A percentile compares a stretch with the other conserved stretches of the same genome.
Conservation (phyloP, 495 filamentous ascomycete species). For the Lasiosphaeria ovina region DNA sequence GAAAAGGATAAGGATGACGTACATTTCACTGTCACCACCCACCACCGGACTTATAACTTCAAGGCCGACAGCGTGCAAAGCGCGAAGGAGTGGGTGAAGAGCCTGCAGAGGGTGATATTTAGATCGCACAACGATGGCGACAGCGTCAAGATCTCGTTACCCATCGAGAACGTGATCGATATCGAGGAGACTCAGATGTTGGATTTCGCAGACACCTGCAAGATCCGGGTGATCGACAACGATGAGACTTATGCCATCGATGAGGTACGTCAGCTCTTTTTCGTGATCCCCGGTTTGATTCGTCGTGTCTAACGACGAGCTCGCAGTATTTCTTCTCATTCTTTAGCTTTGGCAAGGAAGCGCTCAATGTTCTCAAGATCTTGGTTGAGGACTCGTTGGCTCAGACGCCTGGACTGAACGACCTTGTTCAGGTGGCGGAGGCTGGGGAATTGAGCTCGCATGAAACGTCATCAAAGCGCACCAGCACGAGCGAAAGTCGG, state of each 20-base stretch:
- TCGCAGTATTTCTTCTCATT: constrained; percentile 92
- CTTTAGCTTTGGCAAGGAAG: constrained; percentile 83
- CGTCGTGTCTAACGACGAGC: constrained; percentile 21
- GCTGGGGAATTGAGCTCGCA: constrained; percentile 11
- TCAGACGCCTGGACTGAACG: constrained; percentile 34
- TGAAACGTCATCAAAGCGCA: constrained; percentile 21
- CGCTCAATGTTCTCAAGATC: constrained; percentile 72
- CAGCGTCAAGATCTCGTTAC: constrained; percentile 92
- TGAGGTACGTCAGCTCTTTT: constrained; percentile 59
- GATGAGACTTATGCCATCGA: constrained; percentile 93
- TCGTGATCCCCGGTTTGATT: background rate
- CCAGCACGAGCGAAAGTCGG: constrained; percentile 16
- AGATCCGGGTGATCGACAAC: constrained; percentile 86
- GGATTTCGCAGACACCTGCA: constrained; percentile 91
- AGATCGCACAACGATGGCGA: constrained; percentile 94
- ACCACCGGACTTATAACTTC: constrained; percentile 83
- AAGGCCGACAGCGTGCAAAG: constrained; percentile 82
- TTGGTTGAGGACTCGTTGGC: constrained; percentile 66
- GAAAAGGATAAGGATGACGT: constrained; percentile 74
- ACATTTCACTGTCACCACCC: constrained; percentile 76
- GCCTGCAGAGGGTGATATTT: constrained; percentile 92
- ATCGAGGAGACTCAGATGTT: constrained; percentile 90
- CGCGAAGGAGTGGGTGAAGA: constrained; percentile 97
- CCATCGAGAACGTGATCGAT: constrained; percentile 84
- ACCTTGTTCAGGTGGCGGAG: constrained; percentile 17